Base-by-base conservation (phyloP, 495 filamentous ascomycete genomes). In the Schizothecium vesticola region DNA sequence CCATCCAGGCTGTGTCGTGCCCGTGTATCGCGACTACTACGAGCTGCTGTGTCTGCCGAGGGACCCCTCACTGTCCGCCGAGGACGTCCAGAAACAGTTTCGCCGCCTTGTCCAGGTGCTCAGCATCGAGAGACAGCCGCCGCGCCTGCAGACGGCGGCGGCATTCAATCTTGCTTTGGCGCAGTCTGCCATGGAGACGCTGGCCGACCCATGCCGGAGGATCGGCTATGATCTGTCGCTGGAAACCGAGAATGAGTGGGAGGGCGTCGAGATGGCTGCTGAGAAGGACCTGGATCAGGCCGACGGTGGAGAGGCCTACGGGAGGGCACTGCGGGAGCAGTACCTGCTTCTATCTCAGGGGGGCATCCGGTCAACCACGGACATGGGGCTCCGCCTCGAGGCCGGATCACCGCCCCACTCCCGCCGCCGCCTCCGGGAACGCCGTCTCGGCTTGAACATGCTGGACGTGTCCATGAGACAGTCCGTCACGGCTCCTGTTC, bases 61-160 rank as follows among this genome's bases (percentile, higher is more conserved):
- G 57, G 71, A 79, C 0, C 80, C 83, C 10, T 73, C 80, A 0
- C 80, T 86, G 3, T 81, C 83, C 29, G 77, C 82, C 6, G 70
- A 80, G 24, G 79, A 86, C 26, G 84, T 89, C 66, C 82, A 82
- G 31, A 80, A 78, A 22, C 83, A 85, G 12, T 87, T 86, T 68
- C 80, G 79, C 36, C 80, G 78, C 13, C 78, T 88, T 28, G 82
- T 82, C 24, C 81, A 85, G n/a, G 81, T 81, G 57, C 86, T 89
- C 61, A 84, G 87, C 65, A 84, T 86, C 12, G 87, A 89, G 69
- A 86, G 84, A 65, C 86, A 87, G 65, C 84, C 86, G 2, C 64
- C 80, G 21, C 76, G 83, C 33, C 73, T 82, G 33, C 82, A 76
- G 28, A 76, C 82, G 13, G 74, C 80, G 4, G 86, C 87, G 9